Conservation (phyloP, 2,329 filamentous ascomycete species). For the Cordyceps militaris region DNA sequence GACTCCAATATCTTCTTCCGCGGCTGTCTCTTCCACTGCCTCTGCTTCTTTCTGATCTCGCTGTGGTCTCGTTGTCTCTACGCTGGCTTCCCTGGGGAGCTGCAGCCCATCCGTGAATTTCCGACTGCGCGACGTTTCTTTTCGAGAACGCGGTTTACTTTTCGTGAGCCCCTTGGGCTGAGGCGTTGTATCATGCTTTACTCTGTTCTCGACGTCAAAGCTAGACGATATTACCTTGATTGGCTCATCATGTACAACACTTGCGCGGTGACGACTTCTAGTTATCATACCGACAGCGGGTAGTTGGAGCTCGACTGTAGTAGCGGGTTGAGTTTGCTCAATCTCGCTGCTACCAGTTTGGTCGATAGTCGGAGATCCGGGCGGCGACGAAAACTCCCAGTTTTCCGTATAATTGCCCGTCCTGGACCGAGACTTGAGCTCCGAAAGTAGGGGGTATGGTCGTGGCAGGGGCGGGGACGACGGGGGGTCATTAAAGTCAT, state of each 20-base stretch:
- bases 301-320: not conserved
- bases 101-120: not conserved
- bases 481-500: slow-evolving; percentile 46
- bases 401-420: slow-evolving; percentile 27
- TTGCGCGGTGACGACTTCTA: slow-evolving; percentile 10
- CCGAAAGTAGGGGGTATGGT: slow-evolving; percentile 43
- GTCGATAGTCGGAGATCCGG: slow-evolving; percentile 38
- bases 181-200: not conserved
- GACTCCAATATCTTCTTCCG: not conserved
- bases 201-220: not conserved
- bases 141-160: not conserved
- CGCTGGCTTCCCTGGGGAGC: not conserved
- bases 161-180: not conserved
- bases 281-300: slow-evolving; percentile 8
- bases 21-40: not conserved
- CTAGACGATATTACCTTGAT: slow-evolving; percentile 11
- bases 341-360: not conserved
- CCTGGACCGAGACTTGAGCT: slow-evolving; percentile 44
- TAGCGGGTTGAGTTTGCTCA: not conserved
- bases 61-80: not conserved
- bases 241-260: not conserved
- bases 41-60: not conserved
- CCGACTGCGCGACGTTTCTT: not conserved
- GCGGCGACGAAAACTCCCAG: slow-evolving; percentile 53
- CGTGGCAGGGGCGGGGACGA: slow-evolving; percentile 53